Evolutionary conservation across 768 basidiomycete species (phyloP).

Genomic region (Nidularia pulvinata): DNA sequence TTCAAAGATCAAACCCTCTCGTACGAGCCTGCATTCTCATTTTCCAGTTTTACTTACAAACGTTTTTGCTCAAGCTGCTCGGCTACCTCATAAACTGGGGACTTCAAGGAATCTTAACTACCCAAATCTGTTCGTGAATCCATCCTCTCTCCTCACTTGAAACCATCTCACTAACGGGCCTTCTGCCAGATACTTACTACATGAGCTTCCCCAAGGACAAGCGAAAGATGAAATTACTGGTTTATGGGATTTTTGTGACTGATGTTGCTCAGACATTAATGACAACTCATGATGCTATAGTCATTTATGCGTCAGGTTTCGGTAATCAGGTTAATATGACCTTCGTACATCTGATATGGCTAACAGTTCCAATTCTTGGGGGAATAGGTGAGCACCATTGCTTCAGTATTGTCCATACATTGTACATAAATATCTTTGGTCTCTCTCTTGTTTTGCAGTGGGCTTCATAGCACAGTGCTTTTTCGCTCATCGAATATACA

Average conservation of each 20-base stretch:
- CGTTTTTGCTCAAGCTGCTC: constrained; percentile 12
- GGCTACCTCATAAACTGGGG: constrained; percentile 23
- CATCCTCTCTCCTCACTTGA: not conserved
- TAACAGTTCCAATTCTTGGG: constrained; percentile 22
- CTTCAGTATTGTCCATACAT: constrained; percentile 2
- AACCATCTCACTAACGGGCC: not conserved
- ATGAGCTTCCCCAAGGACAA: constrained; percentile 25
- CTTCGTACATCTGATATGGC: constrained; percentile 19
- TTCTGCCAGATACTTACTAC: constrained; percentile 23
- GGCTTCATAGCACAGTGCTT: constrained; percentile 22
- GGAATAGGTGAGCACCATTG: constrained; percentile 16
- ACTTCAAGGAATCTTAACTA: constrained; percentile 22
- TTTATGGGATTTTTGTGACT: constrained; percentile 18
- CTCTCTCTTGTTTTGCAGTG: constrained; percentile 7
- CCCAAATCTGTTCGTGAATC: constrained; percentile 27
- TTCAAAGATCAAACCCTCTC: too few relatives aligned
- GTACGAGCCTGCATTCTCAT: not conserved
- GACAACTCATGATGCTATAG: constrained; percentile 19
- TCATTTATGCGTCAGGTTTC: constrained; percentile 19
- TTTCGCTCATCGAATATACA: constrained; percentile 23
- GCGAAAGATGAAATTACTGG: constrained; percentile 17
- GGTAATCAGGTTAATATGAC: constrained; percentile 17
- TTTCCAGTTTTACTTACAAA: not conserved
- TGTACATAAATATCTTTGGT: not conserved
- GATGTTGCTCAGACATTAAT: constrained; percentile 26